Evolutionary conservation across 129 eudicot genomes (phyloP).

Genomic region (Sambucus nigra): DNA sequence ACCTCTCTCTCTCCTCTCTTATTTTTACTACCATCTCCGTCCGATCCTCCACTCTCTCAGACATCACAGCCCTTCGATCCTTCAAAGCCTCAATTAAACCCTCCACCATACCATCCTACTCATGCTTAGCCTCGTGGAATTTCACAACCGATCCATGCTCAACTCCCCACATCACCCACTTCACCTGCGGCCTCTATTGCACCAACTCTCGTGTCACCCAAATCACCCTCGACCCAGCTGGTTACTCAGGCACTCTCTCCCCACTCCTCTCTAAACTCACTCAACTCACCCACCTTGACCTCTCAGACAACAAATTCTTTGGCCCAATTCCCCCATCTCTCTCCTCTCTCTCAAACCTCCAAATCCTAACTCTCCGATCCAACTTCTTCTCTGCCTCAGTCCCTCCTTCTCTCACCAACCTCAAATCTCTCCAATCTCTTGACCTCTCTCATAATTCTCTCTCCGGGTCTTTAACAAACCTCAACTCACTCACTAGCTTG

Average conservation of each 20-base stretch:
- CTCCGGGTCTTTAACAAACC: slow-evolving; percentile 43
- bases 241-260: slow-evolving; percentile 65
- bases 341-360: slow-evolving; percentile 43
- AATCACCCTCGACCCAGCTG: slow-evolving; percentile 79
- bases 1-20: not conserved
- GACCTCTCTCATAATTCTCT: slow-evolving; percentile 54
- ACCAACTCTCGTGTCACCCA: slow-evolving; percentile 45
- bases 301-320: slow-evolving; percentile 52
- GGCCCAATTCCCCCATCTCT: slow-evolving; percentile 60
- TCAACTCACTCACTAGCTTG: slow-evolving; percentile 34
- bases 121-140: slow-evolving; percentile 49
- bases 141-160: slow-evolving; percentile 44
- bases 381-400: slow-evolving; percentile 62
- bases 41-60: slow-evolving; percentile 20
- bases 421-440: slow-evolving; percentile 29
- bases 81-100: slow-evolving; percentile 43
- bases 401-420: slow-evolving; percentile 41
- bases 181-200: slow-evolving; percentile 64
- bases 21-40: not conserved
- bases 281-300: slow-evolving; percentile 52
- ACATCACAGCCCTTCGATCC: slow-evolving; percentile 33
- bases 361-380: slow-evolving; percentile 43
- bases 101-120: slow-evolving; percentile 34
- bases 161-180: slow-evolving; percentile 46
- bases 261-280: slow-evolving; percentile 71